Evolutionary conservation across 768 basidiomycete genomes (phyloP), one percentile per base, ranked within the genome.

Genomic region (Piloderma croceum): DNA sequence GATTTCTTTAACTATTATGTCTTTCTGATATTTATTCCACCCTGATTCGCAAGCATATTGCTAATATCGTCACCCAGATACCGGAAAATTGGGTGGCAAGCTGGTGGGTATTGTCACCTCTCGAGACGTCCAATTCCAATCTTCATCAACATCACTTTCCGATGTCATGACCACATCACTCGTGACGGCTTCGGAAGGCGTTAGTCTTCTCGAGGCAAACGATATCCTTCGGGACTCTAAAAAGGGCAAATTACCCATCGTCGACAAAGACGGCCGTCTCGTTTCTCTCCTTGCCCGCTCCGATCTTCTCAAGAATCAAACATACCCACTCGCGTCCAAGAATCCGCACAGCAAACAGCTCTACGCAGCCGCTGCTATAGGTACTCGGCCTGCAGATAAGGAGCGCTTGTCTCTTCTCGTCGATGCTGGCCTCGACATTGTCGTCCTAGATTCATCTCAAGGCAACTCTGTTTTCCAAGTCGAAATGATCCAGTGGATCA

Each of bases 291-390:
- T 99, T 41, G 91, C 94, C 2, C 91, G 93, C 42, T 97, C 93
- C 36, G 94, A 99, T 63, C 73, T 99, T 35, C 79, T 98, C 58
- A 98, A 99, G 65, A 96, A 94, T 65, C 90, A 96, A 59, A 91
- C 87, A 42, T 99, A 84, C 63, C 96, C 96, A 1, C 77, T 96
- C 42, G 91, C 96, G 1, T 88, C 84, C 51, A 98, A 98, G 68
- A 76, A 84, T 49, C 87, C 89, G 1, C 71, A 81, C 46, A 90
- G 73, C 58, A 99, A 98, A 63, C 94, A 98, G 67, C 80, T 99
- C 3, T 91, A 93, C 57, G 90, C 92, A 35, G 96, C 94, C 6
- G 94, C 96, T 3, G 88, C 96, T 6, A 76, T 98, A 45, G 94
- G 96, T 39, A 99, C 94, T 1, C 87, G 94, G 17, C 85, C 82